These are phyloP conservation scores for Acacia crassicarpa DNA, from an alignment of 306 rosid species.

Conservation along the genomic window DNA sequence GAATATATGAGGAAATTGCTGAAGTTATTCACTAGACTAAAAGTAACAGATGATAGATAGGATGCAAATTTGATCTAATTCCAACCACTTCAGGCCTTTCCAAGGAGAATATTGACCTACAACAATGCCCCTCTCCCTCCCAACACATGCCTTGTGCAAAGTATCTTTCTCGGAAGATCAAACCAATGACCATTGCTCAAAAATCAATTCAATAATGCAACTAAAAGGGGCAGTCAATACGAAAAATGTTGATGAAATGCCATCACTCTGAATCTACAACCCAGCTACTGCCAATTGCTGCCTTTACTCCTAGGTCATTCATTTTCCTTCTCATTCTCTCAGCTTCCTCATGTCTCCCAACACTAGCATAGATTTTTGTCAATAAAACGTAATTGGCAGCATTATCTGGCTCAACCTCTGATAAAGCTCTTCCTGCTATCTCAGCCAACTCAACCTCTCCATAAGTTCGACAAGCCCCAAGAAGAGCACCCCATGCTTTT, in stretches of 20 bases:
- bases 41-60: not conserved
- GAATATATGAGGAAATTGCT: not conserved
- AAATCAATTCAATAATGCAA: not conserved
- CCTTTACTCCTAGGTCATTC: conserved; percentile 61
- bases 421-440: conserved; percentile 66
- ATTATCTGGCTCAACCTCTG: conserved; percentile 73
- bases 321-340: conserved; percentile 52
- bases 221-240: not conserved
- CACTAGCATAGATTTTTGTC: conserved; percentile 64
- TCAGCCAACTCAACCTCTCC: conserved; percentile 68
- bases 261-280: conserved; percentile 54
- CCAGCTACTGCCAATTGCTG: conserved; percentile 70
- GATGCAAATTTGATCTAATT: not conserved
- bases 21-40: not conserved
- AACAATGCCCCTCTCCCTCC: not conserved
- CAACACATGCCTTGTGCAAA: not conserved
- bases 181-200: not conserved
- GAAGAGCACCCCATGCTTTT: conserved; percentile 82
- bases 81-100: not conserved
- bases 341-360: conserved; percentile 74
- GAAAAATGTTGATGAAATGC: not conserved
- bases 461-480: conserved; percentile 71
- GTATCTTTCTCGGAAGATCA: not conserved
- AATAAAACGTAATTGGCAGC: conserved; percentile 71
- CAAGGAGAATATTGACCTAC: not conserved